Percentiles rank a stretch among this genome's conserved stretches.
Conservation (phyloP, 169 alveolate genomes). For the Sarcocystis neurona region DNA sequence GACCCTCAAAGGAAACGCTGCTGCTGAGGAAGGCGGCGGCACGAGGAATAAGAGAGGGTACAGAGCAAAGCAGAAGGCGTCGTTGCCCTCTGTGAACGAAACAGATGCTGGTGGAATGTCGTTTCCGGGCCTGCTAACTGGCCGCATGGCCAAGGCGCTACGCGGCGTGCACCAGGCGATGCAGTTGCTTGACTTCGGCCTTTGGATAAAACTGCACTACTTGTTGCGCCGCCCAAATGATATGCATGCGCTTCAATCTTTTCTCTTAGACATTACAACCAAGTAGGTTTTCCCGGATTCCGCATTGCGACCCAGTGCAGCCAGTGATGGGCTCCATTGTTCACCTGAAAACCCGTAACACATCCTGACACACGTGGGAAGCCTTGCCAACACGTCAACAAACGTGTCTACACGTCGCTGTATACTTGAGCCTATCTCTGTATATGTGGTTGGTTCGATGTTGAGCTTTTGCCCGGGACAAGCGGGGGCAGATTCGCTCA, state of each 20-base stretch:
- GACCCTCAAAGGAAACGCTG: neutral
- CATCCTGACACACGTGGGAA: no score
- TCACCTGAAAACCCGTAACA: no score
- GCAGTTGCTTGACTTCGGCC: neutral
- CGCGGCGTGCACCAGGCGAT: neutral
- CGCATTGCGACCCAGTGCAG: no score
- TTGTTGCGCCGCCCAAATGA: conserved; percentile 10
- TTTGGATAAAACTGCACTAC: conserved; percentile 35
- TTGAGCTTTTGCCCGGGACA: no score
- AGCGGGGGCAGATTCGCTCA: no score
- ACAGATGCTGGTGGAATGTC: neutral
- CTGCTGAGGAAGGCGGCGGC: neutral
- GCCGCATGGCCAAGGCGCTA: neutral
- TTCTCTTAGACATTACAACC: conserved; percentile 30
- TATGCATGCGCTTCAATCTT: neutral
- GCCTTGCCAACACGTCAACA: no score
- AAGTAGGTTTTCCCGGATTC: no score
- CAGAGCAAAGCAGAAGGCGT: neutral
- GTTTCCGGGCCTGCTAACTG: conserved; percentile 35
- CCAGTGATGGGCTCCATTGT: no score
- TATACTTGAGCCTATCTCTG: no score
- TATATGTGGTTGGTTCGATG: no score
- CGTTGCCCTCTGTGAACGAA: neutral
- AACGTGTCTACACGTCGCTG: no score
- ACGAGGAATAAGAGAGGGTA: neutral